Evolutionary conservation across 2,329 filamentous ascomycete species (phyloP), one percentile per base, ranked within the genome.

Genomic region (Diaporthe sp.): DNA sequence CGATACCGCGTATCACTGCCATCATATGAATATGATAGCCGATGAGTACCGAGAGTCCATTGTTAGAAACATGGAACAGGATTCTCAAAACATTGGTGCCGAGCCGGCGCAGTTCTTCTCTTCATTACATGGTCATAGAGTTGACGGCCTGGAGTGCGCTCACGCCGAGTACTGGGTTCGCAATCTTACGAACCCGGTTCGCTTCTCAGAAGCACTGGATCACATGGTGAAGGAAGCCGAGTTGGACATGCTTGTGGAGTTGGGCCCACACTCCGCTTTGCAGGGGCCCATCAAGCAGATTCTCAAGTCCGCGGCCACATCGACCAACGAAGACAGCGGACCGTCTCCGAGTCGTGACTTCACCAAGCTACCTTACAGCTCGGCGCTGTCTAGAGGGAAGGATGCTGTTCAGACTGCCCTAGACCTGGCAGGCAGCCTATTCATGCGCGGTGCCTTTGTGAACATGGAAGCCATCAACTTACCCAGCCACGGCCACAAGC

Each of bases 1-100:
- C 7, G 85, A 87, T 15, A 84, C 86, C 15, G 88, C 88, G 0
- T 90, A 90, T 55, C 89, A 90, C 78, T 90, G 88, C 0, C 82
- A 85, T 47, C 87, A 89, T 76, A 90, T 90, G 88, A 83, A 86
- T 65, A 79, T 85, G 2, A 82, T 89, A 1, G 85, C 87, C 1
- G 84, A 87, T 6, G 84, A 86, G 5, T 89, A 89, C 75, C 44
- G 63, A 22, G 63, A 68, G 9, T 68, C 63, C 9, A 68, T 68
- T 3, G 47, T 39, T 1, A 25, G 47, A 15, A 10, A 68, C 47
- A 68, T 68, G 47, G 44, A 39, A n/a, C 63, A 68, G 32, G 47
- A 47, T 1, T 13, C 47, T 4, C 47, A 39, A 9, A 19, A 15
- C 30, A 51, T 22, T 2, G 9, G 1, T 32, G 53, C 13, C n/a